These are phyloP conservation scores for Knufia petricola DNA, from an alignment of 2,329 filamentous ascomycete genomes.

Conservation along the genomic window DNA sequence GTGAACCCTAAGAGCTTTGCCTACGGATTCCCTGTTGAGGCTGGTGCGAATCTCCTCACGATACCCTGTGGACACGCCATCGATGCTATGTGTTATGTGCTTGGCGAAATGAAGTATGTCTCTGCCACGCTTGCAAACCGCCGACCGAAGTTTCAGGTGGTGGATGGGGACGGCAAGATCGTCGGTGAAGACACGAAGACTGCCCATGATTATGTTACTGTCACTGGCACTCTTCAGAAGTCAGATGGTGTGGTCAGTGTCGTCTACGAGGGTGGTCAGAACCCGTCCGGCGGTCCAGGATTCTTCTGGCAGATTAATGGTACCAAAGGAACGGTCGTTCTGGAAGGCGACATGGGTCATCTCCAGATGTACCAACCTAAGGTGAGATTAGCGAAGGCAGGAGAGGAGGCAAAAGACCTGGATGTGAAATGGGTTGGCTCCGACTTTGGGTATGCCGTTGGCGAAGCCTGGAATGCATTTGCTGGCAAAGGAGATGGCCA, in stretches of 20 bases:
- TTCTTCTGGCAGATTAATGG: slow-evolving; percentile 19
- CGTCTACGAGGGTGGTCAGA: slow-evolving; percentile 11
- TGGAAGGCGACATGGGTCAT: slow-evolving; percentile 13
- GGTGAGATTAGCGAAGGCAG: slow-evolving; percentile 11
- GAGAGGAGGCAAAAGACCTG: slow-evolving; percentile 8
- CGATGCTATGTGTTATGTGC: slow-evolving; percentile 17
- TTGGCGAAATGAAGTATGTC: slow-evolving; percentile 14
- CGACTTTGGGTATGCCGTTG: slow-evolving; percentile 13
- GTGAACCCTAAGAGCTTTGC: not conserved
- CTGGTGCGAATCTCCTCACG: slow-evolving; percentile 17
- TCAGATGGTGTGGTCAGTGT: slow-evolving; percentile 13
- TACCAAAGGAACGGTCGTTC: slow-evolving; percentile 15
- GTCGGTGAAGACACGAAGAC: slow-evolving; percentile 11
- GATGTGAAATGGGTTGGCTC: slow-evolving; percentile 10
- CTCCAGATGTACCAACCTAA: slow-evolving; percentile 16
- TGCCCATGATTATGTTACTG: slow-evolving; percentile 13
- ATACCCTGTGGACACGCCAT: slow-evolving; percentile 15
- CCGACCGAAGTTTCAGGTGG: slow-evolving; percentile 8
- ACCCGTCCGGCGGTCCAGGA: slow-evolving; percentile 6
- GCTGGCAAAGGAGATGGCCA: slow-evolving; percentile 9
- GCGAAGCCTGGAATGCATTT: slow-evolving; percentile 17
- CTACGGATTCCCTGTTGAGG: slow-evolving; percentile 12
- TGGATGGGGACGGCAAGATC: slow-evolving; percentile 8
- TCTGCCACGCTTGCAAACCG: slow-evolving; percentile 15
- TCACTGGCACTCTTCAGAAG: slow-evolving; percentile 10